Base-by-base conservation (phyloP, 805 yeast species). In the Nakazawaea laoshanensis region DNA sequence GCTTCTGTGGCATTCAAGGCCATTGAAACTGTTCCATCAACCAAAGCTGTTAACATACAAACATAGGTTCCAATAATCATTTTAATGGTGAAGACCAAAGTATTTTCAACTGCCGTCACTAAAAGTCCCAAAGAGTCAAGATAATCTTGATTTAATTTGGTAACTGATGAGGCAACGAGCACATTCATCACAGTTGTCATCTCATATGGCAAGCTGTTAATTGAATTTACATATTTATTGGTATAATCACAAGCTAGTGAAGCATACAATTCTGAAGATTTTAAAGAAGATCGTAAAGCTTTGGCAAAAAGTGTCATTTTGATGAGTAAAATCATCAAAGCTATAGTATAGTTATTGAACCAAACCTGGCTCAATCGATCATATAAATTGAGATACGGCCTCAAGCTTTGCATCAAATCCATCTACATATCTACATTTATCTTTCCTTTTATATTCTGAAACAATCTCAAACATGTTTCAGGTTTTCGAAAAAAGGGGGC, bases 61-160 rank as follows among this genome's bases (percentile, higher is more conserved):
- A 81, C 78, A 53, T 84, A 85, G 0, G 97, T 92, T 0, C 96
- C 97, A 2, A 87, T 53, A 30, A 81, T 70, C 42, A 89, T 45
- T 20, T 87, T 86, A 7, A 89, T 57, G 6, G 74, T 59, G 48
- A 89, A 84, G 4, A 73, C 48, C 1, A 84, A 49, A 25, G 87
- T 41, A 26, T 66, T 63, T 43, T 82, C 78, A 6, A 77, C 57
- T 0, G 75, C 79, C 1, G 73, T 67, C 0, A 84, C 48, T 8
- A 74, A 45, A 30, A 75, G 37, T 1, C 62, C 46, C 8, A 83
- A 35, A 1, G 67, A 42, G 2, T 59, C 50, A 19, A 67, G 45
- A 7, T 75, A 55, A 0, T 65, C 73, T 7, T 61, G 52, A n/a
- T n/a, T n/a, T n/a, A n/a, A n/a, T n/a, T n/a, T n/a, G n/a, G n/a